Conservation (phyloP, 768 basidiomycete genomes). For the Punctularia strigosozonata region DNA sequence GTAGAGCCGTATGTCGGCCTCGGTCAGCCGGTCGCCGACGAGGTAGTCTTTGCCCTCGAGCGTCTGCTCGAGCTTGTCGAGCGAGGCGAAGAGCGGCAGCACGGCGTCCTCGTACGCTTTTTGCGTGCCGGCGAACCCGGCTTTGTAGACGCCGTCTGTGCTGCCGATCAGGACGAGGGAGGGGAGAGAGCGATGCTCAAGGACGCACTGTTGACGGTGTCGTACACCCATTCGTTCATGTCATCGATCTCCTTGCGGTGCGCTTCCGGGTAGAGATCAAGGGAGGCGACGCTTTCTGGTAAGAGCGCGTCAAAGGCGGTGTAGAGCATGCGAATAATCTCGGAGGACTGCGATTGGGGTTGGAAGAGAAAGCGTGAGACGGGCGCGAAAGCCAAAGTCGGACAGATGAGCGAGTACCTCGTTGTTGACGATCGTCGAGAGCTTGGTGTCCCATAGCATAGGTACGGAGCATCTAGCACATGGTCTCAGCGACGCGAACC, state of each 20-base stretch:
- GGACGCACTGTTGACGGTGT: slow-evolving; percentile 66
- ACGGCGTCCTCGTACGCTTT: slow-evolving; percentile 76
- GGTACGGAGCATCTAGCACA: slow-evolving; percentile 66
- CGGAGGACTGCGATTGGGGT: no score
- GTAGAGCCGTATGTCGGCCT: slow-evolving; percentile 78
- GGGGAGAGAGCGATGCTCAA: background rate
- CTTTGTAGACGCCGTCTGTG: slow-evolving; percentile 82
- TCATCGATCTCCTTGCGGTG: slow-evolving; percentile 69
- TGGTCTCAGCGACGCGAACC: background rate
- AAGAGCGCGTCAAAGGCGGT: slow-evolving; percentile 67
- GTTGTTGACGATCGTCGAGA: slow-evolving; percentile 84
- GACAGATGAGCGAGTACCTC: no score
- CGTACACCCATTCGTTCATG: slow-evolving; percentile 80
- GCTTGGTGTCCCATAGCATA: slow-evolving; percentile 88
- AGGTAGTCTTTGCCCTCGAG: slow-evolving; percentile 74
- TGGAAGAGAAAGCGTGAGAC: no score
- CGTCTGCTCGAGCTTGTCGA: slow-evolving; percentile 73
- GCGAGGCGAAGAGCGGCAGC: slow-evolving; percentile 55
- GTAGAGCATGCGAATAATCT: slow-evolving; percentile 94
- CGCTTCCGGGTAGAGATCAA: slow-evolving; percentile 73
- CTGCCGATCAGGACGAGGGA: background rate
- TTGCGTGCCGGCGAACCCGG: slow-evolving; percentile 79
- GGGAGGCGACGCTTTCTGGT: slow-evolving; percentile 45
- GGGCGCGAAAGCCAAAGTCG: no score
- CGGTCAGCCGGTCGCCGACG: slow-evolving; percentile 73